A percentile compares a stretch with the other conserved stretches of the same genome.
Conservation (phyloP, 345 rosid species). For the Eutrema japonicum region DNA sequence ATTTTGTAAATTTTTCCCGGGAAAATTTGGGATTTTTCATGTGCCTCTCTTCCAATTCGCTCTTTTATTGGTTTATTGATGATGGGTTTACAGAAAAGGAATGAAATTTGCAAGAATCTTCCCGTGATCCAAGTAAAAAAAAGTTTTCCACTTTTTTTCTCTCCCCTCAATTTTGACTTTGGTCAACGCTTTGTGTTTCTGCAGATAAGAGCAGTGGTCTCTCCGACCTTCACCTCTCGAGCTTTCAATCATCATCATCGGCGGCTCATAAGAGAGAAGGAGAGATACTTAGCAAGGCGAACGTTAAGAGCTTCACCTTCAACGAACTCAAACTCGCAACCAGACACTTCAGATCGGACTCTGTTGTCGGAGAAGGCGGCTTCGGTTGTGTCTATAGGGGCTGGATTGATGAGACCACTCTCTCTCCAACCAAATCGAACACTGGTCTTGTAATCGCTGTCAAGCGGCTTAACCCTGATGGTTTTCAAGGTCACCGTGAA, state of each 20-base stretch:
- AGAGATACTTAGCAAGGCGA: conserved; percentile 71
- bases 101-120: not conserved
- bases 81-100: conserved; percentile 22
- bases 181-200: conserved; percentile 36
- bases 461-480: conserved; percentile 84
- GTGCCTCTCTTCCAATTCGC: not conserved
- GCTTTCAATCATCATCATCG: conserved; percentile 53
- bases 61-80: not conserved
- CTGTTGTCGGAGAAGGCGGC: conserved; percentile 97
- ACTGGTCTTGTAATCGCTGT: conserved; percentile 87
- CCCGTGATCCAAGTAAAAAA: conserved; percentile 13
- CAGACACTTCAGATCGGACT: conserved; percentile 89
- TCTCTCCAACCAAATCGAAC: conserved; percentile 70
- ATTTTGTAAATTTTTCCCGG: not conserved
- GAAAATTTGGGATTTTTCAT: conserved; percentile 2
- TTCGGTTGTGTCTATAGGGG: conserved; percentile 93
- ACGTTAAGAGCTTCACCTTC: conserved; percentile 69
- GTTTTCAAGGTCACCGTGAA: conserved; percentile 93
- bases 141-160: conserved; percentile 20
- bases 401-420: conserved; percentile 85
- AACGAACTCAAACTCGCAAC: conserved; percentile 80
- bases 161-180: conserved; percentile 28
- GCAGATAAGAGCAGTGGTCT: conserved; percentile 49
- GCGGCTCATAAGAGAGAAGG: conserved; percentile 68
- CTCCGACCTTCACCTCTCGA: conserved; percentile 51